phyloP scores from a whole-genome alignment of 805 yeast species.

The Scheffersomyces ergatensis region DNA sequence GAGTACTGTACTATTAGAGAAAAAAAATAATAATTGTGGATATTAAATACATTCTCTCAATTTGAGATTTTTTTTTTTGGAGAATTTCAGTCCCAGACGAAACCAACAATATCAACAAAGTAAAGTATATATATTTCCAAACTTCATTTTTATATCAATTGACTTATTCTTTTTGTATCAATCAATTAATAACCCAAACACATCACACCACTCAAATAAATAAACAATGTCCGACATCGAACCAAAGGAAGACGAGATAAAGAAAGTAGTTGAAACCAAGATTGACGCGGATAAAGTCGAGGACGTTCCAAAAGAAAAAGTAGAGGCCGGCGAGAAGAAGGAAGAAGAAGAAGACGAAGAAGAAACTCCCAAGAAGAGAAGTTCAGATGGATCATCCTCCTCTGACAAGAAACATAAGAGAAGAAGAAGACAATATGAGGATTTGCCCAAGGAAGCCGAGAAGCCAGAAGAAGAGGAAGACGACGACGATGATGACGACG shows the following conservation, averaged over 20 bases:
- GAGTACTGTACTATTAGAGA: too few relatives aligned
- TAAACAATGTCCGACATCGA: conserved; percentile 1
- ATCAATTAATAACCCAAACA: too few relatives aligned
- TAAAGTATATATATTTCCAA: too few relatives aligned
- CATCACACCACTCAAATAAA: background rate
- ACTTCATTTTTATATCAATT: too few relatives aligned
- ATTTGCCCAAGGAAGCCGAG: conserved; percentile 44
- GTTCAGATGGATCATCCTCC: conserved; percentile 5
- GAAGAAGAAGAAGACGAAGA: conserved; percentile 9
- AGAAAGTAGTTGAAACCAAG: conserved; percentile 9
- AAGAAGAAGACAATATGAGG: conserved; percentile 57
- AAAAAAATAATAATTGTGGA: too few relatives aligned
- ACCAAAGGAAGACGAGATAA: too few relatives aligned
- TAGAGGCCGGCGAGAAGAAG: conserved; percentile 9
- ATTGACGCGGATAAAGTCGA: conserved; percentile 11
- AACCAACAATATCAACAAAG: too few relatives aligned
- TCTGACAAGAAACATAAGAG: conserved; percentile 36
- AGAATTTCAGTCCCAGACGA: too few relatives aligned
- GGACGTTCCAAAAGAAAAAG: conserved; percentile 10
- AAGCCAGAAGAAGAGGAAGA: conserved; percentile 46
- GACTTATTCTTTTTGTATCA: too few relatives aligned
- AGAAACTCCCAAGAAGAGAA: conserved; percentile 4
- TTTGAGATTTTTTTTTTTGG: too few relatives aligned
- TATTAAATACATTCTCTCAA: too few relatives aligned
- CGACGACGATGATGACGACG: conserved; percentile 46